These are phyloP conservation scores for Eucalyptus marginata DNA, from an alignment of 345 rosid species.

Conservation along the genomic window DNA sequence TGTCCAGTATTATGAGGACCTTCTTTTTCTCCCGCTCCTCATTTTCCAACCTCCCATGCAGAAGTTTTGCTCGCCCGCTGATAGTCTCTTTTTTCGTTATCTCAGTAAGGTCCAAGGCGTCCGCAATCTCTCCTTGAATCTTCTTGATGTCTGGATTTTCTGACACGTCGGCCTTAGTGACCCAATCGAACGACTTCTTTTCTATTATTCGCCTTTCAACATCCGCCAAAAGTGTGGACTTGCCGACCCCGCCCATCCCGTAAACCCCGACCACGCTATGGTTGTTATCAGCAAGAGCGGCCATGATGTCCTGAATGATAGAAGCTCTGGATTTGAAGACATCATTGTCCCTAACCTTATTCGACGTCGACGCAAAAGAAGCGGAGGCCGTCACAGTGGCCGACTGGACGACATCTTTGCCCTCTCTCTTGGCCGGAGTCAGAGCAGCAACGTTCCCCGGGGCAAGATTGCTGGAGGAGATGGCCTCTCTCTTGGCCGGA, in stretches of 20 bases:
- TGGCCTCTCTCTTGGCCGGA: too few relatives aligned
- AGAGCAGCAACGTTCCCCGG: accelerated
- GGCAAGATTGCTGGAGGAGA: too few relatives aligned
- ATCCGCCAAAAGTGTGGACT: accelerated
- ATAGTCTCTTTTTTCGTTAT: accelerated
- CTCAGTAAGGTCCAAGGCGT: accelerated
- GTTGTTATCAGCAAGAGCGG: accelerated
- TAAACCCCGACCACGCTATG: accelerated
- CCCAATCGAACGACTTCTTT: not conserved
- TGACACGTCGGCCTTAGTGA: not conserved
- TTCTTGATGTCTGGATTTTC: not conserved
- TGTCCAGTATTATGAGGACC: not conserved
- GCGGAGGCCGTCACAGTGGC: accelerated
- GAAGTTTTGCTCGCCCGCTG: accelerated
- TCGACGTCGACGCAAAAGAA: not conserved
- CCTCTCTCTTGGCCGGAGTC: accelerated
- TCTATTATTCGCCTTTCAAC: accelerated
- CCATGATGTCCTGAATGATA: accelerated
- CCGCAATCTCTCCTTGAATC: not conserved
- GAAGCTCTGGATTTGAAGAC: accelerated
- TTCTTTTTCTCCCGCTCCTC: accelerated
- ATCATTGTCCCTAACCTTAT: accelerated
- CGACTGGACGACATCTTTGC: not conserved
- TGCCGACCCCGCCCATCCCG: not conserved
- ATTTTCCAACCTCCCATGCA: accelerated